phyloP scores from a whole-genome alignment of 257 asterid species.

The Solanum chmielewskii region DNA sequence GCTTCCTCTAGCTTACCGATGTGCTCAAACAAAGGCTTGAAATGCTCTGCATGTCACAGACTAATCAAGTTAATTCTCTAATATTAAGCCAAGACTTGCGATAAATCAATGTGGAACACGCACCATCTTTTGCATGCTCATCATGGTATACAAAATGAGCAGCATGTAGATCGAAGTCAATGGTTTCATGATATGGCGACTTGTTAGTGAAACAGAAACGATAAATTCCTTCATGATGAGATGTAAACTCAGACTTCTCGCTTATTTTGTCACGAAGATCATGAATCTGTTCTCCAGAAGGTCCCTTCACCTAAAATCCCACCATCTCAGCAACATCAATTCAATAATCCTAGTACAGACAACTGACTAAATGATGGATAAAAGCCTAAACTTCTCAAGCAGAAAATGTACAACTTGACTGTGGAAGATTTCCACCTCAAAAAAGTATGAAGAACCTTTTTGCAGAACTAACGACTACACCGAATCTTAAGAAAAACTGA shows the following conservation, averaged over 20 bases:
- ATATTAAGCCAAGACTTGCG: neutral
- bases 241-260: slow-evolving; percentile 74
- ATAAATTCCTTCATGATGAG: slow-evolving; percentile 69
- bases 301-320: slow-evolving; percentile 77
- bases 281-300: slow-evolving; percentile 72
- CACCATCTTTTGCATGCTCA: slow-evolving; percentile 96
- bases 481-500: neutral
- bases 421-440: neutral
- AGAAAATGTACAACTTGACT: neutral
- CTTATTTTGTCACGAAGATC: slow-evolving; percentile 76
- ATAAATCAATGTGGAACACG: neutral
- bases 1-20: slow-evolving; percentile 91
- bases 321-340: neutral
- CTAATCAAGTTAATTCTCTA: neutral
- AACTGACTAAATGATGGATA: neutral
- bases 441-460: neutral
- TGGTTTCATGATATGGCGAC: slow-evolving; percentile 86
- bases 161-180: slow-evolving; percentile 84
- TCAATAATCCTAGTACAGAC: neutral
- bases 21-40: slow-evolving; percentile 88
- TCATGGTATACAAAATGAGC: slow-evolving; percentile 68
- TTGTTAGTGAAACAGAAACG: slow-evolving; percentile 85
- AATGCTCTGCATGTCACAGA: slow-evolving; percentile 56
- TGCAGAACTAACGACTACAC: neutral
- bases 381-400: neutral